Base-by-base conservation (phyloP, 345 rosid species). In the Salix brachista region DNA sequence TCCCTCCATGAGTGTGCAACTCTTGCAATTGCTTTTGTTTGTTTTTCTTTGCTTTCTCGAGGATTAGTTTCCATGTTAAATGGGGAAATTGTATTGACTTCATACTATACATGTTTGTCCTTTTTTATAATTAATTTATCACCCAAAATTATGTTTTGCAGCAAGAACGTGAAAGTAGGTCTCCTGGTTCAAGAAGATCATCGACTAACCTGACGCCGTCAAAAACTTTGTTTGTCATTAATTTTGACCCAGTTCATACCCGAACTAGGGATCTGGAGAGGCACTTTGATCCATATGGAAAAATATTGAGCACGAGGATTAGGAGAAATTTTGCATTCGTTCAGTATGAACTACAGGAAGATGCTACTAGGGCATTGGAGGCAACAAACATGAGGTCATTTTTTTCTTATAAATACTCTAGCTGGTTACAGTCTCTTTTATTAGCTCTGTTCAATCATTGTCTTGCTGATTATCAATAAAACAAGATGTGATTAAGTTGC, bases 241-340 rank as follows among this genome's bases (percentile, higher is more conserved):
- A 93, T 84, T 93, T 93, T 41, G 95, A 91, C 87, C 91, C 98
- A 1, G 73, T 85, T 44, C 65, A 65, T 75, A 93, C 98, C 30
- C 90, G 91, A 74, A 90, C 91, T 23, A 87, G 91, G 79, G 98
- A 91, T 78, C 77, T 93, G 77, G 95, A 93, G 85, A 90, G 88
- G 84, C 98, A 91, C 79, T 93, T 93, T 74, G 97, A 93, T 77
- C 85, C 92, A 2, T 90, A 89, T 86, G 98, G 98, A 39, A 93
- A 90, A 81, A 89, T 93, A 17, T 85, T 83, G 7, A 93, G 90
- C 80, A 94, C 88, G 54, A 89, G 97, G 84, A 91, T 93, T 79
- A 84, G 92, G 74, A 89, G 95, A 87, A 93, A 93, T 82, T 93
- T 91, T 85, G 95, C 97, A 12, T 91, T 93, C 75, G 89, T 93